These are phyloP conservation scores for Novymonas esmeraldas DNA, from an alignment of 208 protist genomes.

Conservation along the genomic window DNA sequence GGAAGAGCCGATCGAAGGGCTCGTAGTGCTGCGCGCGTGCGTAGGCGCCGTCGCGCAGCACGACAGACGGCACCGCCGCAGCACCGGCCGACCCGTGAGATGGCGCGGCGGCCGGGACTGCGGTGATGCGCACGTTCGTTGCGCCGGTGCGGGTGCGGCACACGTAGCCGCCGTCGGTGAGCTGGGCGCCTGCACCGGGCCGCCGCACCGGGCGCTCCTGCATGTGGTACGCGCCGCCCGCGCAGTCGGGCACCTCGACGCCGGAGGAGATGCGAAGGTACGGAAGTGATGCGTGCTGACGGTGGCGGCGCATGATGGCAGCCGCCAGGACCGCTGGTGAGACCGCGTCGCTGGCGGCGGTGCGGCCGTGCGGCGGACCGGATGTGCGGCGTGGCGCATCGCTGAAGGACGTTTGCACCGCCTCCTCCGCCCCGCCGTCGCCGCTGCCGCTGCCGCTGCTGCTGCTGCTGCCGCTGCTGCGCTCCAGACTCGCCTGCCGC, in stretches of 20 bases:
- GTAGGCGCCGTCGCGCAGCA: slow-evolving; percentile 19
- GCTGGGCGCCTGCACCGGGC: background rate
- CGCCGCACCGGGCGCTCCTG: slow-evolving; percentile 12
- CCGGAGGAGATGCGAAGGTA: slow-evolving; percentile 25
- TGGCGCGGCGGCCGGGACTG: slow-evolving; percentile 1
- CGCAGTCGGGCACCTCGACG: slow-evolving; percentile 29
- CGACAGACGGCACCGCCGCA: slow-evolving; percentile 6
- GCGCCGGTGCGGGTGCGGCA: slow-evolving; percentile 19
- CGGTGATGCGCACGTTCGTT: slow-evolving; percentile 17
- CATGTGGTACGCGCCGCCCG: slow-evolving; percentile 24
- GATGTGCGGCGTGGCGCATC: background rate
- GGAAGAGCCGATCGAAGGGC: slow-evolving; percentile 52
- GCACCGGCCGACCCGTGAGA: background rate
- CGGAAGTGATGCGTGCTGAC: slow-evolving; percentile 2
- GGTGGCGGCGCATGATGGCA: slow-evolving; percentile 25
- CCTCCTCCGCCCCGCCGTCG: background rate
- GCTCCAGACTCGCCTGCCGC: background rate
- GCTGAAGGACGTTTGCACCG: slow-evolving; percentile 15
- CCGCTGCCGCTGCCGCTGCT: background rate
- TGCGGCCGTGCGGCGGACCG: background rate
- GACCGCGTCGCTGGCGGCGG: background rate
- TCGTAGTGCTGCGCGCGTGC: slow-evolving; percentile 48
- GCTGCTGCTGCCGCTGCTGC: background rate
- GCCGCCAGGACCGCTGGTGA: slow-evolving; percentile 13
- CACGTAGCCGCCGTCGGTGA: background rate